Conservation (phyloP, 805 yeast species). For the Clavispora asparagi region DNA sequence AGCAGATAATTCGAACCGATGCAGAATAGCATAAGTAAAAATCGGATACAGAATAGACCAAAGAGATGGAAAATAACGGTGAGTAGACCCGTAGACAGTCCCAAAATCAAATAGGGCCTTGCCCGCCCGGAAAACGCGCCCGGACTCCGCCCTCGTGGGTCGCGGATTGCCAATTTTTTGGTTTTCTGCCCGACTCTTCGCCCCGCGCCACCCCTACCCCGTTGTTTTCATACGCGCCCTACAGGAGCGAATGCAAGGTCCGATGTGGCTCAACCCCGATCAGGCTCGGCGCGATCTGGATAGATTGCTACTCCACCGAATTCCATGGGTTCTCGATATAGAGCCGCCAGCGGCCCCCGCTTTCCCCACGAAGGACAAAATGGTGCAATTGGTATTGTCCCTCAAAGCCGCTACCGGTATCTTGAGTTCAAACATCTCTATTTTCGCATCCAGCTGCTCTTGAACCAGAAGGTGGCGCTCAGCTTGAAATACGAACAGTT, state of each 20-base stretch:
- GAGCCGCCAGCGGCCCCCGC: background rate
- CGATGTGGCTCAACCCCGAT: background rate
- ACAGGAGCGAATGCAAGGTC: background rate
- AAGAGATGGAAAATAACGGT: too few species aligned
- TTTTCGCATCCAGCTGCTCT: slow-evolving; percentile 36
- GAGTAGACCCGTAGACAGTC: too few species aligned
- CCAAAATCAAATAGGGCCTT: too few species aligned
- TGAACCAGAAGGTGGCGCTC: slow-evolving; percentile 38
- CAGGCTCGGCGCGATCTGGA: background rate
- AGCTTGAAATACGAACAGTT: slow-evolving; percentile 48
- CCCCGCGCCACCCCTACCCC: too few species aligned
- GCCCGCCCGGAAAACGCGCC: too few species aligned
- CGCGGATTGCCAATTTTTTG: too few species aligned
- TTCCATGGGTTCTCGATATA: slow-evolving; percentile 1
- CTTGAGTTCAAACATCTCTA: slow-evolving; percentile 36
- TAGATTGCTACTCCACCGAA: background rate
- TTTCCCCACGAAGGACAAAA: background rate
- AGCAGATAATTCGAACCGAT: too few species aligned
- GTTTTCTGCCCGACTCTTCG: too few species aligned
- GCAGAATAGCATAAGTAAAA: too few species aligned
- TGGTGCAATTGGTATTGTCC: background rate
- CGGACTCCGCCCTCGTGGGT: too few species aligned
- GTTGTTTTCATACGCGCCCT: background rate
- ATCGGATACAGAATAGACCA: too few species aligned
- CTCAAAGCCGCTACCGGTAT: slow-evolving; percentile 15